A percentile compares a stretch with the other conserved stretches of the same genome.
Conservation (phyloP, 1,284 basidiomycete genomes). For the Ustanciosporium gigantosporum region DNA sequence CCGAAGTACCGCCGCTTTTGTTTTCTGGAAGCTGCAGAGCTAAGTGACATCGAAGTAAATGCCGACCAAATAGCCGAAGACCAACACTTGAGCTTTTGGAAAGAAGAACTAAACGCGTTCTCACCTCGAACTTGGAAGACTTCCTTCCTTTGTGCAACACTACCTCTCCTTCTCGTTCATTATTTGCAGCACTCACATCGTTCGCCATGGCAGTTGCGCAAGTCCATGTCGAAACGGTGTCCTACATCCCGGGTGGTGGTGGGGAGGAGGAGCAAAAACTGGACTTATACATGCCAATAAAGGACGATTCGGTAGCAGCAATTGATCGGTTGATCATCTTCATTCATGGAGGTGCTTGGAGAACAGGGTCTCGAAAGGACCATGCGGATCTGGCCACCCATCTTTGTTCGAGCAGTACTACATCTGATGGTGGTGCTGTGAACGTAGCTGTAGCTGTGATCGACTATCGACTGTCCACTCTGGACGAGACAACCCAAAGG, state of each 20-base stretch:
- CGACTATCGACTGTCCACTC: conserved; percentile 32
- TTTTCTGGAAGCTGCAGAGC: too few relatives aligned
- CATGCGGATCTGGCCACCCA: conserved; percentile 21
- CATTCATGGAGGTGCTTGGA: conserved; percentile 43
- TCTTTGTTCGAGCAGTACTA: conserved; percentile 2
- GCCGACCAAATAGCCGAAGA: too few relatives aligned
- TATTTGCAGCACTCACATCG: too few relatives aligned
- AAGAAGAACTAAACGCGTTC: too few relatives aligned
- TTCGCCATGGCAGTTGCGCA: not conserved
- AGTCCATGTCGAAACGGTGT: conserved; percentile 1
- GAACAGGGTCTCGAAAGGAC: conserved; percentile 19
- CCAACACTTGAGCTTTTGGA: too few relatives aligned
- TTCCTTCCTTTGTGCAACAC: not conserved
- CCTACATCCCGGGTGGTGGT: conserved; percentile 15
- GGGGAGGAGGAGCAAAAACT: conserved; percentile 33
- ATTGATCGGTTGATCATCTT: conserved; percentile 17
- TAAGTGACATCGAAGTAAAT: too few relatives aligned
- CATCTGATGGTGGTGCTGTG: too few relatives aligned
- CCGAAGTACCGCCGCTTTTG: too few relatives aligned
- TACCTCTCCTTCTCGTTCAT: not conserved
- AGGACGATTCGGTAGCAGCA: not conserved
- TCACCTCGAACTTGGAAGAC: too few relatives aligned
- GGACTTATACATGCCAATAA: conserved; percentile 20
- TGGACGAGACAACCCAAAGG: conserved; percentile 6
- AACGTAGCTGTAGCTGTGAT: conserved; percentile 29